These are phyloP conservation scores for Daldinia sp. DNA, from an alignment of 2,329 filamentous ascomycete species.

Conservation along the genomic window DNA sequence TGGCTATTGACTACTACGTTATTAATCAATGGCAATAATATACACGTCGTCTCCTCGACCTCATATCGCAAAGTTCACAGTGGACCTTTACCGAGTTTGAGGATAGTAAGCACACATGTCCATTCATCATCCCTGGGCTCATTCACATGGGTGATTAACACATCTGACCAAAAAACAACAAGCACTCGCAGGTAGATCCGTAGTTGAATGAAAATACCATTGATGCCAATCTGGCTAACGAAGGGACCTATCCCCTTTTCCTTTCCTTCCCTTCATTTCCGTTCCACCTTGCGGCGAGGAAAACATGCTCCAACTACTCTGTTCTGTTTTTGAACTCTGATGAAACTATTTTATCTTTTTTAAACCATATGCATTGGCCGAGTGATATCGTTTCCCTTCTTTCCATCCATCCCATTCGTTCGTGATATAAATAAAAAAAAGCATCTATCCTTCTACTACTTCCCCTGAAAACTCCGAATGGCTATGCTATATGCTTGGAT, in stretches of 20 bases:
- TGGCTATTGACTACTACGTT: too few relatives aligned
- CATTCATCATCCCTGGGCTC: background rate
- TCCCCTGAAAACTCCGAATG: conserved; percentile 30
- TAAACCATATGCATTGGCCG: conserved; percentile 16
- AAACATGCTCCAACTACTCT: conserved; percentile 16
- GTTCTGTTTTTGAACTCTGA: background rate
- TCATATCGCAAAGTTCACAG: background rate
- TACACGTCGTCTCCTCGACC: background rate
- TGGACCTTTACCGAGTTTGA: background rate
- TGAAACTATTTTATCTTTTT: conserved; percentile 21
- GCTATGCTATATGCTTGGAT: conserved; percentile 44
- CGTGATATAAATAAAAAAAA: conserved; percentile 12
- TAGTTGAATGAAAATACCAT: conserved; percentile 31
- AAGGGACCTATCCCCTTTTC: conserved; percentile 15
- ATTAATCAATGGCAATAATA: too few relatives aligned
- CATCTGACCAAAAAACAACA: background rate
- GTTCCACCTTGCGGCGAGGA: conserved; percentile 28
- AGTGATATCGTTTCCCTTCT: conserved; percentile 21
- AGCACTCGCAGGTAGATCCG: background rate
- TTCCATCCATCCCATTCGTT: conserved; percentile 1
- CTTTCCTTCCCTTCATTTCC: background rate
- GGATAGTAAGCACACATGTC: background rate
- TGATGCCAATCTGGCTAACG: conserved; percentile 28
- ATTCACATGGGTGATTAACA: background rate
- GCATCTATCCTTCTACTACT: conserved; percentile 9